Evolutionary conservation across 495 filamentous ascomycete species (phyloP), one percentile per base, ranked within the genome.

Genomic region (Daldinia concentrica): DNA sequence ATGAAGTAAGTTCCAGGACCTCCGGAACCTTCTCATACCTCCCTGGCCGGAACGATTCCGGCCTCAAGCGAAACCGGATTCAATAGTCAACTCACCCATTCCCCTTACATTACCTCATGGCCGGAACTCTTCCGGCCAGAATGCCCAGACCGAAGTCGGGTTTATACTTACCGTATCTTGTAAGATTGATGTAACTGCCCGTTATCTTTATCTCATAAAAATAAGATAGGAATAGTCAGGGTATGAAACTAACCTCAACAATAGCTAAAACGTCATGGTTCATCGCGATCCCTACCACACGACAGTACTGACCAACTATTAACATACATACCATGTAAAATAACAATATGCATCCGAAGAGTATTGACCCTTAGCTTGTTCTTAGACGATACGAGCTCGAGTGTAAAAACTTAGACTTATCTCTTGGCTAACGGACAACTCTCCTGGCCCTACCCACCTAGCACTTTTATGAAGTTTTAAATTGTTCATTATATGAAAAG

Each of bases 21-120:
- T 8, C 52, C 58, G 59, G 48, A 57, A 14, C 24, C 19, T 56
- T 11, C 24, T 52, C 24, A 64, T 24, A 54, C 27, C 27, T 72
- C 3, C 12, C 7, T 64, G 70, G 64, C 70, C 60, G 65, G 64
- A 73, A 73, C 26, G 12, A 9, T 72, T 72, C 69, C 69, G 69
- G 69, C 69, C 69, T 52, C 45, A 12, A 63, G 51, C 63, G 69
- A 72, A 11, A 72, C 54, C 63, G 63, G 69, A 66, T 48, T 64
- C 34, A 45, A 39, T 26, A 59, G 15, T 34, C 4, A 62, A 39
- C 34, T 34, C 22, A 32, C 4, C 12, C 12, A 55, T 58, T 6
- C 22, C 50, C 26, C 0, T 22, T 29, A 24, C 11, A 50, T 55
- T 36, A 50, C 34, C 36, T 66, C 51, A 37, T 58, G 65, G 62